These are phyloP conservation scores for Brasenia schreberi DNA, from an alignment of 164 flowering plant genomes.

Conservation along the genomic window DNA sequence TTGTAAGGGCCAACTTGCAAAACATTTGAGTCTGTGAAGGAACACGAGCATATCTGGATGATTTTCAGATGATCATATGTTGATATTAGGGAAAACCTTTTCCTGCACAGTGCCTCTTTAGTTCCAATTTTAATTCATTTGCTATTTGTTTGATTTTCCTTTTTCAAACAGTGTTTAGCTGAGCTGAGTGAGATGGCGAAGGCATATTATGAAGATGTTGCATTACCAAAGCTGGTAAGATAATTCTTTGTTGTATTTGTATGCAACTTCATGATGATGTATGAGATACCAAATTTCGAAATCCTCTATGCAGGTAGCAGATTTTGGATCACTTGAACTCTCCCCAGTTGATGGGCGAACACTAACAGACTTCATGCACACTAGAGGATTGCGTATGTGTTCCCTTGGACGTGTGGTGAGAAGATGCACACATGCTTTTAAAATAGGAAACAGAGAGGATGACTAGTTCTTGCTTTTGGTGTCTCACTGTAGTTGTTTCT, in stretches of 20 bases:
- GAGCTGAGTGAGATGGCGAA: constrained; percentile 61
- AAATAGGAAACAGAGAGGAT: not conserved
- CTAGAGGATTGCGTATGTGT: constrained; percentile 74
- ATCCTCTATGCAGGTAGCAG: constrained; percentile 45
- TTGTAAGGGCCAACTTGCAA: too few relatives aligned
- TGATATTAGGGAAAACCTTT: too few relatives aligned
- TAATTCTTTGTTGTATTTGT: too few relatives aligned
- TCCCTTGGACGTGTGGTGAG: constrained; percentile 93
- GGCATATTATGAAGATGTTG: constrained; percentile 72
- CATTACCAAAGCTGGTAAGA: constrained; percentile 85
- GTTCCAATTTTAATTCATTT: too few relatives aligned
- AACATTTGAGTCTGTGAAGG: not conserved
- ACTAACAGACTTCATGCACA: constrained; percentile 89
- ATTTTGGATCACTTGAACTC: constrained; percentile 90
- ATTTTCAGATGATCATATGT: not conserved
- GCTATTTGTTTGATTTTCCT: not conserved
- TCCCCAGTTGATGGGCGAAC: constrained; percentile 99
- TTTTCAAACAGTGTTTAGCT: not conserved
- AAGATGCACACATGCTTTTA: not conserved
- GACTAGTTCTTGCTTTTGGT: too few relatives aligned
- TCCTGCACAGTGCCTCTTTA: too few relatives aligned
- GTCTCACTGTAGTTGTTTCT: not conserved
- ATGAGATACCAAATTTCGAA: not conserved
- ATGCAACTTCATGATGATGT: too few relatives aligned
- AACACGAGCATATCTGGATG: not conserved